phyloP scores from a whole-genome alignment of 139 green algal genomes.

The Parachlorella kessleri region DNA sequence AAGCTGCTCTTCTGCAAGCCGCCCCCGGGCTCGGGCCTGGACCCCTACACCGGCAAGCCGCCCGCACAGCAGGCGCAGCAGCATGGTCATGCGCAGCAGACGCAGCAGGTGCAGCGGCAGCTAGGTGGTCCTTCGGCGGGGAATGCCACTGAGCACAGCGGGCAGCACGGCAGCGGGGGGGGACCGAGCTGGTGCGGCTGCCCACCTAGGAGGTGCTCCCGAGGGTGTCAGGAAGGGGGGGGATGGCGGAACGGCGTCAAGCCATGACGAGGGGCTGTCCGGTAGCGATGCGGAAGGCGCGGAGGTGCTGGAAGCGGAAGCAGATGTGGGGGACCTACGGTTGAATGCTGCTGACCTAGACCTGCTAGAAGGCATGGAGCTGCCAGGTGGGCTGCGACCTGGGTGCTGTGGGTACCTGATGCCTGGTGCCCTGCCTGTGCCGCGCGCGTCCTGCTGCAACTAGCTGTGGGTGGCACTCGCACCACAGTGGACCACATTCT shows the following conservation, averaged over 20 bases:
- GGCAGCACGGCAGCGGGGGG: too few relatives aligned
- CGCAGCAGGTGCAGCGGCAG: background rate
- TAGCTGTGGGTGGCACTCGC: background rate
- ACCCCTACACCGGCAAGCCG: background rate
- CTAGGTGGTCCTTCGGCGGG: too few relatives aligned
- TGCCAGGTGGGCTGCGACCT: constrained; percentile 11
- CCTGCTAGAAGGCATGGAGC: constrained; percentile 16
- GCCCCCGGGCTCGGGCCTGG: constrained; percentile 58
- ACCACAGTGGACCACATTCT: background rate
- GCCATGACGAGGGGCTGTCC: background rate
- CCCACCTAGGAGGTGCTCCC: background rate
- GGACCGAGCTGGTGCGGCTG: background rate
- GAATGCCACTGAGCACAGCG: too few relatives aligned
- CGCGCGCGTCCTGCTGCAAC: background rate
- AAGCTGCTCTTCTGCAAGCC: constrained; percentile 84
- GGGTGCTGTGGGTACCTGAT: background rate
- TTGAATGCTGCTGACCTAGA: background rate
- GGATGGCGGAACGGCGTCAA: background rate
- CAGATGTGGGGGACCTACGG: background rate
- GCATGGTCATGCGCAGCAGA: background rate
- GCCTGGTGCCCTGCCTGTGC: background rate
- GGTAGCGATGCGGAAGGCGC: background rate
- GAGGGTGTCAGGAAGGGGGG: background rate
- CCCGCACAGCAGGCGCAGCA: background rate
- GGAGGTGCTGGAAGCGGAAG: too few relatives aligned